phyloP scores from a whole-genome alignment of 371 early-diverging fungal species.

The Smittium culicis region DNA sequence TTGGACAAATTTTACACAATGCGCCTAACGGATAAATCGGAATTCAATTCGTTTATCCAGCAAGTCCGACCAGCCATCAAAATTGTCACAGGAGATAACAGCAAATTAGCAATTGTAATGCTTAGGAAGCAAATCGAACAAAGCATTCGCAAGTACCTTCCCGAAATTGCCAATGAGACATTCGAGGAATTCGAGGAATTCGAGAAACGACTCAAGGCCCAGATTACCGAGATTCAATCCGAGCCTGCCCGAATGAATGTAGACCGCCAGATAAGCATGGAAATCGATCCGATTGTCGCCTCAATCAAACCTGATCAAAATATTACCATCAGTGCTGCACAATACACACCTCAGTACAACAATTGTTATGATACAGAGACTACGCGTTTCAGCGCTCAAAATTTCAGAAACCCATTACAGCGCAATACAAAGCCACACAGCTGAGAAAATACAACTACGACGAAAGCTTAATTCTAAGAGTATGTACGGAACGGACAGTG shows the following conservation, averaged over 20 bases:
- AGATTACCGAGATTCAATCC: constrained; percentile 1
- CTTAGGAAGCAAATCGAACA: constrained; percentile 1
- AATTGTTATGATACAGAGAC: neutral
- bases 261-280: neutral
- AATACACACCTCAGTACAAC: neutral
- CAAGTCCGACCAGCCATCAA: constrained; percentile 3
- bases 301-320: neutral
- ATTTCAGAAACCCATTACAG: neutral
- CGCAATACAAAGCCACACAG: constrained; percentile 4
- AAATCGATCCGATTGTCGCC: neutral
- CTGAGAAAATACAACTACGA: neutral
- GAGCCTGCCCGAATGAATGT: neutral
- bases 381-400: neutral
- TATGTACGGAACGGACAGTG: neutral
- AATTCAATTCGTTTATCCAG: constrained; percentile 4
- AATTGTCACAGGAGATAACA: neutral
- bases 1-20: neutral
- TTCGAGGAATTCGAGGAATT: neutral
- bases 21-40: neutral
- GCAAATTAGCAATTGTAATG: neutral
- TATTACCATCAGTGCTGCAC: neutral
- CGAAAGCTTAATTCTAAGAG: neutral
- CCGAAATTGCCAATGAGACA: constrained; percentile 1
- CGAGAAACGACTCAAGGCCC: neutral
- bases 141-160: neutral